These are phyloP conservation scores for Phycomyces nitens DNA, from an alignment of 192 early-diverging fungal species.

Conservation along the genomic window DNA sequence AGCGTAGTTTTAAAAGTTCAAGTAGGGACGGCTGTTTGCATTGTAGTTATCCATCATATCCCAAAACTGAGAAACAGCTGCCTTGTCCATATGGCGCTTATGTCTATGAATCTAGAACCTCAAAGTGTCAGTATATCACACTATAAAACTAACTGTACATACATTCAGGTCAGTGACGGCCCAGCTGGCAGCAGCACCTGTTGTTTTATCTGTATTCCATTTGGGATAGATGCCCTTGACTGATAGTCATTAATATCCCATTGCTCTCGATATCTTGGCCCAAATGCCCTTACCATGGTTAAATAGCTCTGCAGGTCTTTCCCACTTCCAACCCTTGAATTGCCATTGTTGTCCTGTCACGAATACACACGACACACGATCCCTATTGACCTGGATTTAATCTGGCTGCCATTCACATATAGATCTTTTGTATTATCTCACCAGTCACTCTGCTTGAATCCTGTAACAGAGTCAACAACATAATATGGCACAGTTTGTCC, in stretches of 20 bases:
- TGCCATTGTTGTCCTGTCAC: conserved; percentile 91
- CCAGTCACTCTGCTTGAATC: conserved; percentile 77
- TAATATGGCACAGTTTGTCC: conserved; percentile 62
- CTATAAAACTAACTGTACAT: conserved; percentile 29
- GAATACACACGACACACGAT: conserved; percentile 86
- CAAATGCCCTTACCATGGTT: conserved; percentile 41
- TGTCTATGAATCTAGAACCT: conserved; percentile 48
- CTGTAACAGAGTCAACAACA: conserved; percentile 76
- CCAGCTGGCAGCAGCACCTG: conserved; percentile 42
- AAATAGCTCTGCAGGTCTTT: conserved; percentile 81
- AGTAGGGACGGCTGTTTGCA: conserved; percentile 40
- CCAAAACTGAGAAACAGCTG: conserved; percentile 55
- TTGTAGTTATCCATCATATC: conserved; percentile 50
- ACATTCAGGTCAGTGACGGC: conserved; percentile 50
- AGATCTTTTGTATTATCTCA: background rate
- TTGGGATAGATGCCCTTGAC: conserved; percentile 64
- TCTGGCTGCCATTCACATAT: background rate
- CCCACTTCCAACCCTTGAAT: conserved; percentile 90
- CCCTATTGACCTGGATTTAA: conserved; percentile 21
- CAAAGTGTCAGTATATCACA: background rate
- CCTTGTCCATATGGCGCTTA: conserved; percentile 53
- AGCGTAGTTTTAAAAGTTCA: conserved; percentile 35
- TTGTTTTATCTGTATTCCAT: conserved; percentile 47
- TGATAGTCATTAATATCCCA: conserved; percentile 2
- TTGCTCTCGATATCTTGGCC: background rate